phyloP scores from a whole-genome alignment of 1,284 basidiomycete species.

The Phylloboletellus chloephorus region DNA sequence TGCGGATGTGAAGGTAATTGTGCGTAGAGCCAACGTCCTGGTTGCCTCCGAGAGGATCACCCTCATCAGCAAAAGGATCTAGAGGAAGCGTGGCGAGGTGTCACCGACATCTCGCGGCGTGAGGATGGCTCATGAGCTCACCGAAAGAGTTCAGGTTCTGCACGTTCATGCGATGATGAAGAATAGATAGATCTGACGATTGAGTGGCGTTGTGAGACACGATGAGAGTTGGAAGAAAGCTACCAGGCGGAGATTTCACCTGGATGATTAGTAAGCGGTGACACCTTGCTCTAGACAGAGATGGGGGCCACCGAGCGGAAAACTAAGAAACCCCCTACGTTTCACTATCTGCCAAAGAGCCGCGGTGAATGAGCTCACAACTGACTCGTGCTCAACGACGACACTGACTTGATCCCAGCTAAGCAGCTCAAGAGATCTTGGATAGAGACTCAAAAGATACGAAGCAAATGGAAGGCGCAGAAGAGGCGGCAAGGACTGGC shows the following conservation, averaged over 20 bases:
- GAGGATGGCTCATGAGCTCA: conserved; percentile 37
- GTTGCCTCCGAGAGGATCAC: conserved; percentile 68
- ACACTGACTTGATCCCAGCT: conserved; percentile 39
- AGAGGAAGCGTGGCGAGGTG: conserved; percentile 14
- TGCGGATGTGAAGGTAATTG: conserved; percentile 93
- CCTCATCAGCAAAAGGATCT: conserved; percentile 95
- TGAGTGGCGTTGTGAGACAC: conserved; percentile 43
- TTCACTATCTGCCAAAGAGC: conserved; percentile 57
- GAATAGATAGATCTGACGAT: conserved; percentile 36
- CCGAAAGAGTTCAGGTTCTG: conserved; percentile 82
- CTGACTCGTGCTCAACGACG: not conserved
- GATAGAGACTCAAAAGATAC: conserved; percentile 69
- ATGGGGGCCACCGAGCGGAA: conserved; percentile 22
- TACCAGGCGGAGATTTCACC: conserved; percentile 17
- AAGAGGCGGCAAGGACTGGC: conserved; percentile 55
- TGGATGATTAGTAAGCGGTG: conserved; percentile 26
- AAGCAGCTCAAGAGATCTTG: conserved; percentile 68
- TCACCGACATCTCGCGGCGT: conserved; percentile 1
- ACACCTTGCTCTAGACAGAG: not conserved
- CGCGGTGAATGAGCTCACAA: conserved; percentile 44
- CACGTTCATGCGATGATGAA: conserved; percentile 80
- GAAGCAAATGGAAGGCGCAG: conserved; percentile 71
- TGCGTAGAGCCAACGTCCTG: conserved; percentile 78
- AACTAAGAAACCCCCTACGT: conserved; percentile 59
- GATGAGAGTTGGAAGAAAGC: conserved; percentile 26